Base-by-base conservation (phyloP, 805 yeast genomes). In the Yamadazyma endophytica region DNA sequence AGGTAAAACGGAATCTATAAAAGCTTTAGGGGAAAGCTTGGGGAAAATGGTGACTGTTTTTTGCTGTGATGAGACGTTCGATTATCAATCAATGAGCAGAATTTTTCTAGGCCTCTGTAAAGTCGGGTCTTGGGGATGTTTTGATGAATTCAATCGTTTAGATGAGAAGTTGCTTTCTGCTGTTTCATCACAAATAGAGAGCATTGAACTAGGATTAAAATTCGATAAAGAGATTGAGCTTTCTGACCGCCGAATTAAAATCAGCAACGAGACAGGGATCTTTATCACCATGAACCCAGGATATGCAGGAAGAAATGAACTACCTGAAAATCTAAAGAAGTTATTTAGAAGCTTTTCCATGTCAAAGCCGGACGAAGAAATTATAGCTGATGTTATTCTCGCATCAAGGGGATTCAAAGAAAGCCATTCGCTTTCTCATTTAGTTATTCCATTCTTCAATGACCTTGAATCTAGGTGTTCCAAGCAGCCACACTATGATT, bases 111-210 rank as follows among this genome's bases (percentile, higher is more conserved):
- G 97, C 28, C 64, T 88, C 7, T 79, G 89, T 37, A 78, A 78
- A 38, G 75, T 87, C 5, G 96, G 96, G 1, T 81, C 88, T 1
- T 90, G 96, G 95, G 95, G 89, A 4, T 90, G 97, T 55, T 90
- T 90, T 58, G 97, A 90, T 54, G 97, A 90, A 53, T 89, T 90
- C 49, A 90, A 90, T 49, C 67, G 97, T 39, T 67, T 90, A 18
- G 80, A 77, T 23, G 74, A 73, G 36, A 69, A 68, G 9, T 81
- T 80, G 36, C 60, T 90, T 28, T 86, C 96, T 56, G 89, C 96
- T 0, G 82, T 87, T 0, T 81, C 97, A 0, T 75, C 90, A 0
- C 86, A 81, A 45, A 70, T 90, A 16, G 94, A 82, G 42, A 61
- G 55, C 17, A 83, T 88, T 22, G 90, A 86, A 46, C 43, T 49